Evolutionary conservation across 768 basidiomycete genomes (phyloP).

Genomic region (Tubosaeta sp.): DNA sequence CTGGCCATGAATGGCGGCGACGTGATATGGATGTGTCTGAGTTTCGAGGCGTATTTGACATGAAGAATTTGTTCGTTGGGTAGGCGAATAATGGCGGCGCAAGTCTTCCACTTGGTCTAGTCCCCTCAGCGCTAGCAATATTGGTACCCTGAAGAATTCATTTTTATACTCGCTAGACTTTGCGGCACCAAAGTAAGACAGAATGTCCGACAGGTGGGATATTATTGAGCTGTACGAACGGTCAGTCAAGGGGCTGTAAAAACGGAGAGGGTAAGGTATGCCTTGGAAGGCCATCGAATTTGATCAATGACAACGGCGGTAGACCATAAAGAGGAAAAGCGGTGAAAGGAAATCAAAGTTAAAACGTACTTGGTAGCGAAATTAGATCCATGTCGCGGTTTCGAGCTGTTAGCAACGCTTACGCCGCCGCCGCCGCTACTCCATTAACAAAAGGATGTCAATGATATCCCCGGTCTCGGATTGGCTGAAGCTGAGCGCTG

Average conservation of each 20-base stretch:
- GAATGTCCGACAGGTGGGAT: slow-evolving; percentile 36
- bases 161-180: slow-evolving; percentile 31
- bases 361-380: too few species aligned
- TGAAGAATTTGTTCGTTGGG: slow-evolving; percentile 32
- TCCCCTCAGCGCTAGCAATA: slow-evolving; percentile 39
- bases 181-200: slow-evolving; percentile 31
- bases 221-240: slow-evolving; percentile 18
- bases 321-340: too few species aligned
- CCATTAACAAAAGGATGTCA: too few species aligned
- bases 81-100: slow-evolving; percentile 8
- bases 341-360: too few species aligned
- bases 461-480: too few species aligned
- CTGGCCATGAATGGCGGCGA: slow-evolving; percentile 28
- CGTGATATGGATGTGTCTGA: slow-evolving; percentile 34
- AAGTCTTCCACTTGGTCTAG: slow-evolving; percentile 40
- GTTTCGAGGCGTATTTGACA: slow-evolving; percentile 33
- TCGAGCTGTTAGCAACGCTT: too few species aligned
- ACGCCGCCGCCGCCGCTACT: too few species aligned
- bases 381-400: too few species aligned
- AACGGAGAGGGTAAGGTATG: slow-evolving; percentile 1
- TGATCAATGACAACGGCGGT: too few species aligned
- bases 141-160: slow-evolving; percentile 41
- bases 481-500: too few species aligned
- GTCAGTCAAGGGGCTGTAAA: slow-evolving; percentile 1
- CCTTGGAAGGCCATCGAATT: slow-evolving; percentile 26